Base-by-base conservation (phyloP, 2,329 filamentous ascomycete genomes). In the Epichloe aotearoae region DNA sequence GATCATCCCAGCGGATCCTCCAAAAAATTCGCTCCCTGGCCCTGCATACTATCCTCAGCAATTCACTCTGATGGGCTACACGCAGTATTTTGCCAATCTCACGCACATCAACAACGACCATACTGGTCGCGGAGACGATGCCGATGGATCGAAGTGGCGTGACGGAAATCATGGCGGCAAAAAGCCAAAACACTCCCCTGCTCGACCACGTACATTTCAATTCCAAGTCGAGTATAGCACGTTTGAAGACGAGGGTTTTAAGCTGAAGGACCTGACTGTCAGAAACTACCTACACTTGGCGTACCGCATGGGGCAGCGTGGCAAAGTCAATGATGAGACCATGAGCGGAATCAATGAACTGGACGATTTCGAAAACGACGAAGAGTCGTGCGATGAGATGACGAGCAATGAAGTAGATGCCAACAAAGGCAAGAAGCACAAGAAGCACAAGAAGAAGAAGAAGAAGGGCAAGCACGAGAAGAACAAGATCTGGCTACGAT, bases 31-130 rank as follows among this genome's bases (percentile, higher is more conserved):
- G 7, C 80, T 80, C 5, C 91, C 91, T 0, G 93, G 93, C 0
- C 93, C 93, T 0, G 93, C 88, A 7, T 97, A 98, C 67, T 88
- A 83, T 19, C 82, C 85, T 7, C 93, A 98, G 63, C 73, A 87
- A 0, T 73, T 97, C 38, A 86, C 88, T 0, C 73, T 90, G 54
- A 75, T 84, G 3, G 82, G 87, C 5, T 96, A 88, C 66, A 88
- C 82, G 4, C 93, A 98, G 61, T 96, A 94, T 66, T 96, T 82
- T 66, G 89, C 91, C 54, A 98, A 98, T 64, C 71, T 98, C n/a
- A 97, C 91, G 0, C 71, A 80, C 52, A 83, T 95, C 67, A 94
- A 97, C 68, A 86, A 89, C 58, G 79, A 86, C 53, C 7, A 47
- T 14, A 2, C 45, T 19, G 49, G 14, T 12, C 61, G 66, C 2